phyloP scores from a whole-genome alignment of 176 grass and related monocot species.

The Oropetium thomaeum region DNA sequence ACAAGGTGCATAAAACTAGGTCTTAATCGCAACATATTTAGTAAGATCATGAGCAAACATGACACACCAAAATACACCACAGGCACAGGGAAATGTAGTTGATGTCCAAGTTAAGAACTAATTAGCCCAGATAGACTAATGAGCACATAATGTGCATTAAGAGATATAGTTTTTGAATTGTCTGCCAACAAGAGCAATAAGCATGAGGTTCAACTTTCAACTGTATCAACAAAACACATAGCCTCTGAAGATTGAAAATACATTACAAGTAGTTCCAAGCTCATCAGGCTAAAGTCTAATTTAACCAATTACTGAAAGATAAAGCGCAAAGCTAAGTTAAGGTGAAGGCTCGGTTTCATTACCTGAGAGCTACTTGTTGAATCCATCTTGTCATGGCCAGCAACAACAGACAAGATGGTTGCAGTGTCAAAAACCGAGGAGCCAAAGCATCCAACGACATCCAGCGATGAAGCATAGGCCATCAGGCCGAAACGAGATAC shows the following conservation, averaged over 20 bases:
- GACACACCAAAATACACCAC: neutral
- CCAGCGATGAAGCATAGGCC: slow-evolving; percentile 92
- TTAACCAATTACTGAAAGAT: neutral
- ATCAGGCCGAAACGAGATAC: slow-evolving; percentile 92
- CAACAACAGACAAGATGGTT: slow-evolving; percentile 63
- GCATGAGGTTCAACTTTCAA: neutral
- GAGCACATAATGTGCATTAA: neutral
- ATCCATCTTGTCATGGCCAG: slow-evolving; percentile 89
- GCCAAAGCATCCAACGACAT: slow-evolving; percentile 85
- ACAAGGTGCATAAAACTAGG: neutral
- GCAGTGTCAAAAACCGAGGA: slow-evolving; percentile 71
- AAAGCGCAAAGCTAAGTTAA: slow-evolving; percentile 1
- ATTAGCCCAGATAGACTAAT: neutral
- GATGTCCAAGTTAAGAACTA: neutral
- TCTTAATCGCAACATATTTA: neutral
- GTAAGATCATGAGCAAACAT: neutral
- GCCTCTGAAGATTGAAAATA: neutral
- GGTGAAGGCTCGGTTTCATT: slow-evolving; percentile 25
- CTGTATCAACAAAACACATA: neutral
- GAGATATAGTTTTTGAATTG: neutral
- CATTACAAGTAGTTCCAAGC: too few relatives aligned
- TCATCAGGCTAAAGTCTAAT: neutral
- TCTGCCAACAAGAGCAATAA: neutral
- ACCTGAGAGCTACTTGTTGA: slow-evolving; percentile 76
- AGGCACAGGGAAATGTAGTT: neutral